phyloP scores from a whole-genome alignment of 225 moss, liverwort and hornwort genomes.

The Polytrichum commune region DNA sequence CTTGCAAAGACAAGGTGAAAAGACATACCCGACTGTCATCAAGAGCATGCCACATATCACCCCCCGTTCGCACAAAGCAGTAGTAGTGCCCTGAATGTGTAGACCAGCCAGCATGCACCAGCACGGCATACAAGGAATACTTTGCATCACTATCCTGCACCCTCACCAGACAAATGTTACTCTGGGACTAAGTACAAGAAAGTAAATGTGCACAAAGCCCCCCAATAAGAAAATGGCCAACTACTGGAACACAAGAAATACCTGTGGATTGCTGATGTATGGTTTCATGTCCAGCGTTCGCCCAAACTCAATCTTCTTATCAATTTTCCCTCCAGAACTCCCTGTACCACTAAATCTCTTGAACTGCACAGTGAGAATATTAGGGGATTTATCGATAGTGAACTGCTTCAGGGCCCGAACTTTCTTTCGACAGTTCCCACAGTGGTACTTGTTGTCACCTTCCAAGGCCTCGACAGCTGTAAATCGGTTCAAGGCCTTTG shows the following conservation, averaged over 20 bases:
- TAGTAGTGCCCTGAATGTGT: conserved; percentile 91
- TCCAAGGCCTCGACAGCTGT: conserved; percentile 70
- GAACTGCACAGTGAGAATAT: conserved; percentile 70
- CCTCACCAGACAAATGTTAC: not conserved
- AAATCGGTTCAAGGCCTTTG: conserved; percentile 61
- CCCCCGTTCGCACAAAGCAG: conserved; percentile 66
- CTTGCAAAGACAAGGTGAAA: not conserved
- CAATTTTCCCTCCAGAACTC: conserved; percentile 65
- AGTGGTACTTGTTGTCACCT: conserved; percentile 72
- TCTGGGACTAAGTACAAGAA: not conserved
- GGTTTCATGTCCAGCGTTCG: conserved; percentile 68
- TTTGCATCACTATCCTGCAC: conserved; percentile 58
- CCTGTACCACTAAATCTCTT: conserved; percentile 66
- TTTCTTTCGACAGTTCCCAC: conserved; percentile 68
- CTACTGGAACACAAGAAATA: conserved; percentile 7
- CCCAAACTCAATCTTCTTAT: conserved; percentile 77
- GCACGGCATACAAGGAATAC: conserved; percentile 69
- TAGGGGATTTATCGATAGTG: conserved; percentile 70
- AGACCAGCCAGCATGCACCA: conserved; percentile 79
- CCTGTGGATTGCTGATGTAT: conserved; percentile 64
- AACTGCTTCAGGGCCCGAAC: conserved; percentile 72
- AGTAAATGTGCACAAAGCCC: not conserved
- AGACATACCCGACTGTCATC: conserved; percentile 74
- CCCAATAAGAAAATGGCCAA: not conserved
- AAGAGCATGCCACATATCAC: conserved; percentile 73